Percentiles rank a stretch among this genome's conserved stretches.
phyloP scores from a whole-genome alignment of 2,329 filamentous ascomycete species.

The Nigrospora osmanthi region DNA sequence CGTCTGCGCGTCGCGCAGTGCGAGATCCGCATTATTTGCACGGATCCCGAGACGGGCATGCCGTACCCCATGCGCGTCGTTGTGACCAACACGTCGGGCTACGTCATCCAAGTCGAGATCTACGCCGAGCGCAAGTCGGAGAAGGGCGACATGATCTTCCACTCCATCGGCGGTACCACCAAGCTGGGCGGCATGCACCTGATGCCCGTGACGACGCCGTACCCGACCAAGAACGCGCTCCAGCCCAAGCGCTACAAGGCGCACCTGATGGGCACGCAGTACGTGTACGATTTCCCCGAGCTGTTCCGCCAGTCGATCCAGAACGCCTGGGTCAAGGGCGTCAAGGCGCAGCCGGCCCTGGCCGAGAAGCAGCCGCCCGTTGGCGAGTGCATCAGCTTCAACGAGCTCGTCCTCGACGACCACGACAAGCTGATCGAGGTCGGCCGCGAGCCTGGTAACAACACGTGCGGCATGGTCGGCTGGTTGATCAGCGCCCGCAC shows the following conservation, averaged over 20 bases:
- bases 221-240: constrained; percentile 96
- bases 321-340: constrained; percentile 79
- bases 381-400: constrained; percentile 90
- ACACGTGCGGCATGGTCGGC: constrained; percentile 95
- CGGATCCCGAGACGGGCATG: constrained; percentile 73
- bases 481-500: constrained; percentile 95
- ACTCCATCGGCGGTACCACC: constrained; percentile 89
- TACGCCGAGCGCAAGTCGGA: constrained; percentile 98
- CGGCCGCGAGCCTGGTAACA: constrained; percentile 88
- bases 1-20: constrained; percentile 92
- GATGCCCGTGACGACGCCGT: constrained; percentile 82
- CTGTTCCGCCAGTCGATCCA: constrained; percentile 97
- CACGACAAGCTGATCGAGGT: constrained; percentile 88
- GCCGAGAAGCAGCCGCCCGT: constrained; percentile 73
- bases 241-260: constrained; percentile 99
- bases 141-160: constrained; percentile 97
- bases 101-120: constrained; percentile 94
- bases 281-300: constrained; percentile 99
- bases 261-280: constrained; percentile 97
- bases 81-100: constrained; percentile 97
- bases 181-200: constrained; percentile 96
- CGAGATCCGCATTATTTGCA: constrained; percentile 98
- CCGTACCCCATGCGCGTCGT: constrained; percentile 91
- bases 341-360: constrained; percentile 65
- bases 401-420: constrained; percentile 91